Percentiles rank a stretch among this genome's conserved stretches.
phyloP scores from a whole-genome alignment of 805 yeast genomes.

The Lachancea meyersii region DNA sequence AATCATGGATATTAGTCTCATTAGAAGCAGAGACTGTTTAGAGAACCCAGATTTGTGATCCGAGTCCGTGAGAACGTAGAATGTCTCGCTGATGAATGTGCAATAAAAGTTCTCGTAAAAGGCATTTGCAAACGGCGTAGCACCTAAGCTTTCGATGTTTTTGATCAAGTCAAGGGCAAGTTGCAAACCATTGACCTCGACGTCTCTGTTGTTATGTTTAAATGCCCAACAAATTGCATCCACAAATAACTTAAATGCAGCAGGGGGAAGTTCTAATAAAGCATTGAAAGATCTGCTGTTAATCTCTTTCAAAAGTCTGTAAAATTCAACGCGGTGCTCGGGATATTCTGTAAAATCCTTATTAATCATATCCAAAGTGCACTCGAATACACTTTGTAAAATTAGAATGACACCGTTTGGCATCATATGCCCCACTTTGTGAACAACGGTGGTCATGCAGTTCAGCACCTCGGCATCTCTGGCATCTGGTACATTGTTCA shows the following conservation, averaged over 20 bases:
- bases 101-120: slow-evolving; percentile 86
- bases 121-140: slow-evolving; percentile 66
- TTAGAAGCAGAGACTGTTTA: slow-evolving; percentile 76
- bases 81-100: slow-evolving; percentile 85
- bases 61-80: slow-evolving; percentile 88
- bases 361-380: slow-evolving; percentile 91
- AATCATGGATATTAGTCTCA: slow-evolving; percentile 77
- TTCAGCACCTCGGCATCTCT: slow-evolving; percentile 96
- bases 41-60: slow-evolving; percentile 97
- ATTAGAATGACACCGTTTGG: slow-evolving; percentile 86
- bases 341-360: slow-evolving; percentile 95
- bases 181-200: slow-evolving; percentile 84
- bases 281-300: slow-evolving; percentile 82
- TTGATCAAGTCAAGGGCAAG: slow-evolving; percentile 76
- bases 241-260: slow-evolving; percentile 82
- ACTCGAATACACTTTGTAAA: slow-evolving; percentile 85
- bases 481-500: slow-evolving; percentile 85
- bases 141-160: slow-evolving; percentile 74
- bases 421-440: slow-evolving; percentile 79
- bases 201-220: slow-evolving; percentile 95
- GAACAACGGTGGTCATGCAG: slow-evolving; percentile 87
- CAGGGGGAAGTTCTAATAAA: slow-evolving; percentile 79
- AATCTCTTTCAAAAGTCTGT: slow-evolving; percentile 81
- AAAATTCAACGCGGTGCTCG: slow-evolving; percentile 95
- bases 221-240: slow-evolving; percentile 98